These are phyloP conservation scores for Phytomonas francai DNA, from an alignment of 208 protist species.

Conservation along the genomic window DNA sequence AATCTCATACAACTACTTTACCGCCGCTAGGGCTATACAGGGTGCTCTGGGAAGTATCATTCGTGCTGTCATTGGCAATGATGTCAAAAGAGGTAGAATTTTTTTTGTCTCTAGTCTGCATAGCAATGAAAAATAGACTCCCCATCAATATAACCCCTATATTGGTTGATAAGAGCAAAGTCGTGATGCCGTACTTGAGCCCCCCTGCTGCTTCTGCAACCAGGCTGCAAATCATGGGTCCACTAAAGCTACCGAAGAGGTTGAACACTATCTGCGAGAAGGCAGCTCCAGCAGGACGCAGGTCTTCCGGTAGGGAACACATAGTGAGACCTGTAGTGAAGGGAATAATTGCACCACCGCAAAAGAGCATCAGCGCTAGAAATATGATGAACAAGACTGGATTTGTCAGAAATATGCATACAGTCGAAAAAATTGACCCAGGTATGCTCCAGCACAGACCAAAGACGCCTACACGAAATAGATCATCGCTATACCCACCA, in stretches of 20 bases:
- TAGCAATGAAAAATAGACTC: neutral
- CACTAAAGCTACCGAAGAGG: constrained; percentile 83
- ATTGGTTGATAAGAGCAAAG: constrained; percentile 50
- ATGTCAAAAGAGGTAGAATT: neutral
- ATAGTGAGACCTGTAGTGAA: constrained; percentile 72
- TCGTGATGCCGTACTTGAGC: constrained; percentile 70
- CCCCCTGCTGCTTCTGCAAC: constrained; percentile 58
- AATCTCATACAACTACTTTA: neutral
- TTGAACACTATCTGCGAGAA: constrained; percentile 86
- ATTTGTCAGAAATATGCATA: constrained; percentile 68
- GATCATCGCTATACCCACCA: constrained; percentile 78
- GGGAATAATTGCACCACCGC: constrained; percentile 78
- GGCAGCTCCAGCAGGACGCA: constrained; percentile 54
- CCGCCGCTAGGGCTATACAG: neutral
- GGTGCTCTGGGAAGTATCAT: neutral
- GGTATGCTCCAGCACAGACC: constrained; percentile 35
- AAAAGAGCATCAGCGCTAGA: constrained; percentile 85
- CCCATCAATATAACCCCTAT: constrained; percentile 56
- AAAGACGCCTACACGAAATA: constrained; percentile 50
- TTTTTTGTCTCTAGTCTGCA: neutral
- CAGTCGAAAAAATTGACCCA: constrained; percentile 50
- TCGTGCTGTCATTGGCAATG: neutral
- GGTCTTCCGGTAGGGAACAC: constrained; percentile 46
- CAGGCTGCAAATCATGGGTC: constrained; percentile 76
- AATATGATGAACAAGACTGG: constrained; percentile 61